Evolutionary conservation across 225 moss, liverwort and hornwort species (phyloP).

Genomic region (Asterella californica): DNA sequence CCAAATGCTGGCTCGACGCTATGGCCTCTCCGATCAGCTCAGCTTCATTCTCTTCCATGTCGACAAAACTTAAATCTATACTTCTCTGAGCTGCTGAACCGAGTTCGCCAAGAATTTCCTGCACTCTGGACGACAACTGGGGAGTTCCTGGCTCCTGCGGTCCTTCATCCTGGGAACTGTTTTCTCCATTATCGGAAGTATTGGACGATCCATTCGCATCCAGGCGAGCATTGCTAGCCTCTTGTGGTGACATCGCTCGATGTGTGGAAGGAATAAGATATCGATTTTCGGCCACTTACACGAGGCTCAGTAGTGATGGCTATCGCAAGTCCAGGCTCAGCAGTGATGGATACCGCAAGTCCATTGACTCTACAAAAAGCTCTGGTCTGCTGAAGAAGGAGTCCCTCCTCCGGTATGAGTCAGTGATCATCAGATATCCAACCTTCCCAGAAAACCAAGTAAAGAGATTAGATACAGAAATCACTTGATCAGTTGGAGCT

Average conservation of each 20-base stretch:
- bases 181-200: too few relatives aligned
- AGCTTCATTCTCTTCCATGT: conserved; percentile 1
- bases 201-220: not conserved
- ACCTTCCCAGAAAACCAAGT: too few relatives aligned
- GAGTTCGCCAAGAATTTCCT: conserved; percentile 3
- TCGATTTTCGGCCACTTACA: not conserved
- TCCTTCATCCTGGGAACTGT: not conserved
- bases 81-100: not conserved
- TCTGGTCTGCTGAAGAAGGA: too few relatives aligned
- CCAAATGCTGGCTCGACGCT: conserved; percentile 15
- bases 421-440: too few relatives aligned
- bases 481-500: too few relatives aligned
- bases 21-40: conserved; percentile 6
- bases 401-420: too few relatives aligned
- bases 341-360: too few relatives aligned
- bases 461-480: too few relatives aligned
- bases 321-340: not conserved
- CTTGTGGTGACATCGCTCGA: not conserved
- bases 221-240: not conserved
- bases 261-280: not conserved
- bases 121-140: not conserved
- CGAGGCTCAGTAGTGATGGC: not conserved
- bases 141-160: not conserved
- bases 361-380: too few relatives aligned
- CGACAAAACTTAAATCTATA: conserved; percentile 13